Evolutionary conservation across 2,329 filamentous ascomycete genomes (phyloP).

Genomic region (Monosporascus sp.): DNA sequence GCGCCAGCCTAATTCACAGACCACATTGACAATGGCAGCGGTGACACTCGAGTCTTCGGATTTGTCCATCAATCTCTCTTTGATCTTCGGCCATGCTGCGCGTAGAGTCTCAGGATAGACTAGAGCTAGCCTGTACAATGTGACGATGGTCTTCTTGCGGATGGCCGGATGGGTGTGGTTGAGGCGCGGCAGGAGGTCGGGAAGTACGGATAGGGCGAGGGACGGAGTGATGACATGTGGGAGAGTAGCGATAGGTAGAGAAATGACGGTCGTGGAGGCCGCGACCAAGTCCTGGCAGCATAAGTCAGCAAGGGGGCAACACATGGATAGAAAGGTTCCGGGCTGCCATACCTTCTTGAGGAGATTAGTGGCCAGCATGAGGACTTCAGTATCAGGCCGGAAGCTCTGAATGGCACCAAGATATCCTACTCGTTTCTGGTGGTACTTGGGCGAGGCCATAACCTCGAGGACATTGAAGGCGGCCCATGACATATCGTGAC

Average conservation of each 20-base stretch:
- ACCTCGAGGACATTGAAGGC: conserved; percentile 98
- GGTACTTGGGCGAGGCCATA: conserved; percentile 93
- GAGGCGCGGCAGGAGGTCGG: conserved; percentile 79
- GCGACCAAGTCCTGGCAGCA: conserved; percentile 63
- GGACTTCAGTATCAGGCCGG: conserved; percentile 86
- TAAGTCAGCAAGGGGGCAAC: background rate
- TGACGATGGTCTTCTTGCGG: conserved; percentile 93
- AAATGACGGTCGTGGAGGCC: conserved; percentile 68
- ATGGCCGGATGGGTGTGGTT: conserved; percentile 81
- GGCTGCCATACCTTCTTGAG: conserved; percentile 69
- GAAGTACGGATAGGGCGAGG: conserved; percentile 81
- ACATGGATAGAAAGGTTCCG: background rate
- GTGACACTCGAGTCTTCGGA: conserved; percentile 89
- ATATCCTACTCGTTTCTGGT: conserved; percentile 94
- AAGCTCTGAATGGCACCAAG: conserved; percentile 95
- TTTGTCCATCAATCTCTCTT: conserved; percentile 86
- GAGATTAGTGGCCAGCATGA: conserved; percentile 96
- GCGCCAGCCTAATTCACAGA: conserved; percentile 93
- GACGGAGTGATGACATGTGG: conserved; percentile 92
- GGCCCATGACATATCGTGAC: conserved; percentile 99
- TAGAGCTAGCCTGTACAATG: conserved; percentile 84
- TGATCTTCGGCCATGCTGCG: conserved; percentile 95
- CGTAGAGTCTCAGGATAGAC: conserved; percentile 95
- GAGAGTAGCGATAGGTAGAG: conserved; percentile 81
- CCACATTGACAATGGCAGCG: conserved; percentile 91